phyloP scores from a whole-genome alignment of 2,329 filamentous ascomycete species.

The Tolypocladium amazonense region DNA sequence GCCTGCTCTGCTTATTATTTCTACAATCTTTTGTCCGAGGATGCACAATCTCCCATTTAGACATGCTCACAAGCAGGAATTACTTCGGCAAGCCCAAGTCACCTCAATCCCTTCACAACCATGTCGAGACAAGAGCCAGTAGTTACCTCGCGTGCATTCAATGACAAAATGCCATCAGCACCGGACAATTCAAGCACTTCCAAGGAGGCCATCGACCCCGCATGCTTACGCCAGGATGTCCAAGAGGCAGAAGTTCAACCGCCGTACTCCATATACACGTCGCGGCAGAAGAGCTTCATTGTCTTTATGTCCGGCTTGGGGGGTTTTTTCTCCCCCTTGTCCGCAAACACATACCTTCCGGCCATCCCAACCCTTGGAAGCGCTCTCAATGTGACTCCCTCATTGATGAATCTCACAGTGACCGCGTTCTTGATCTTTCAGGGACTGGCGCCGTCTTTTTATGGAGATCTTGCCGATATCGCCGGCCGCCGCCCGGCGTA shows the following conservation, averaged over 20 bases:
- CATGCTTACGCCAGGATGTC: not conserved
- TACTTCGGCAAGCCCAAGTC: not conserved
- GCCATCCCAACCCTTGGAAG: not conserved
- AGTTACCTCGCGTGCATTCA: not conserved
- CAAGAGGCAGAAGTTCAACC: not conserved
- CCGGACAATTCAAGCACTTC: not conserved
- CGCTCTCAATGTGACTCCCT: not conserved
- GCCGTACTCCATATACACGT: conserved; percentile 3
- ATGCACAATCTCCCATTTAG: not conserved
- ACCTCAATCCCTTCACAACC: not conserved
- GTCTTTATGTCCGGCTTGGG: conserved; percentile 3
- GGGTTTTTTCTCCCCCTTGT: conserved; percentile 2
- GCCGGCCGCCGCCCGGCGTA: not conserved
- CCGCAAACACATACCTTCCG: not conserved
- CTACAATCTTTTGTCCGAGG: not conserved
- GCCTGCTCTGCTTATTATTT: not conserved
- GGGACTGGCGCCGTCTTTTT: not conserved
- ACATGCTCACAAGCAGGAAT: not conserved
- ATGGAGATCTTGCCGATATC: not conserved
- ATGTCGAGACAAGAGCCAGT: not conserved
- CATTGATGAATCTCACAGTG: not conserved
- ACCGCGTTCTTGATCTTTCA: not conserved
- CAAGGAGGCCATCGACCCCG: not conserved
- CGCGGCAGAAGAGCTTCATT: conserved; percentile 2
- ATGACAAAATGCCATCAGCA: not conserved